phyloP scores from a whole-genome alignment of 352 stramenopile genomes.

The Peronospora tabacina region DNA sequence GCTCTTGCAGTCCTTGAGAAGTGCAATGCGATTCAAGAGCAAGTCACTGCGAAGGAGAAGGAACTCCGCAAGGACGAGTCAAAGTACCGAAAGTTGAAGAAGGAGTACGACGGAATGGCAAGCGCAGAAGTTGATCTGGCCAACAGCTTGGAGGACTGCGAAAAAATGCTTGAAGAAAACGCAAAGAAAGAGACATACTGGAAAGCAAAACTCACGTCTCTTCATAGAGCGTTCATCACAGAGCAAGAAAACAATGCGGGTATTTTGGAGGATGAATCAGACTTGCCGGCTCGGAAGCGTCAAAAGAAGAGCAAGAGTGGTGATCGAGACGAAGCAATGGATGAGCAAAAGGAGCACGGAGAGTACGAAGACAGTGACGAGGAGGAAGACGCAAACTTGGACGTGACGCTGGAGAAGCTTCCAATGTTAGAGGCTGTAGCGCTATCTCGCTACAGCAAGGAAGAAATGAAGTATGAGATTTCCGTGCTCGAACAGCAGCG shows the following conservation, averaged over 20 bases:
- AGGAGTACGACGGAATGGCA: slow-evolving; percentile 85
- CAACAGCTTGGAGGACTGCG: slow-evolving; percentile 89
- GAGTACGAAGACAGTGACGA: slow-evolving; percentile 34
- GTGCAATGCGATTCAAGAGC: slow-evolving; percentile 87
- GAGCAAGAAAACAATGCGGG: slow-evolving; percentile 73
- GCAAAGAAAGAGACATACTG: slow-evolving; percentile 86
- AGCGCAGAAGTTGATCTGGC: slow-evolving; percentile 90
- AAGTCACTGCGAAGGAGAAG: slow-evolving; percentile 83
- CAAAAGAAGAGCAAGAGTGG: slow-evolving; percentile 38
- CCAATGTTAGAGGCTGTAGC: slow-evolving; percentile 67
- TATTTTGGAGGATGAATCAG: slow-evolving; percentile 58
- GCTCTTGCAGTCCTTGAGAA: slow-evolving; percentile 87
- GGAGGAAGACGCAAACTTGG: slow-evolving; percentile 31
- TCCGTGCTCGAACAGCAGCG: slow-evolving; percentile 88
- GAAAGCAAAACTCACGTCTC: slow-evolving; percentile 60
- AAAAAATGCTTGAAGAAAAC: slow-evolving; percentile 90
- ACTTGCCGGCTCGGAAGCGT: slow-evolving; percentile 33
- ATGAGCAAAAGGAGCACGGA: slow-evolving; percentile 34
- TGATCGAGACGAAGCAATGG: slow-evolving; percentile 26
- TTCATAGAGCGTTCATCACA: slow-evolving; percentile 48
- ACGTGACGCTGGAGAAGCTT: slow-evolving; percentile 46
- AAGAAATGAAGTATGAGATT: slow-evolving; percentile 92
- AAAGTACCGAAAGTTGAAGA: slow-evolving; percentile 85
- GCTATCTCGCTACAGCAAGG: slow-evolving; percentile 83
- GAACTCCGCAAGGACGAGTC: slow-evolving; percentile 65